Evolutionary conservation across 2,329 filamentous ascomycete species (phyloP), one percentile per base, ranked within the genome.

Genomic region (Xylariaceae sp.): DNA sequence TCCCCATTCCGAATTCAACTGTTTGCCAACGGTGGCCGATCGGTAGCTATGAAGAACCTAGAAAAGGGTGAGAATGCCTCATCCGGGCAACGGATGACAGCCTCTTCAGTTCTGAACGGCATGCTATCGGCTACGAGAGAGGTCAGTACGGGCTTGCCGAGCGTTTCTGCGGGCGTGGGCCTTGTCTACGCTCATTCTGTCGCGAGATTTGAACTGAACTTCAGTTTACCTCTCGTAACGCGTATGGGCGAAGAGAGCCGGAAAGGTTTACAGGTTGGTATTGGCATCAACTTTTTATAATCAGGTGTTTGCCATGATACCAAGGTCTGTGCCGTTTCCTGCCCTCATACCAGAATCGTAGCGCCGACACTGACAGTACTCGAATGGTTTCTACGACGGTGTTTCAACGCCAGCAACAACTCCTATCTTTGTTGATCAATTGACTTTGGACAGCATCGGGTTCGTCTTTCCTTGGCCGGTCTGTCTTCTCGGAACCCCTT

Each of bases 131-230:
- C 92, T 0, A 70, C 96, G 10, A 79, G 78, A 4, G 88, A 93
- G 62, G 76, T 97, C 13, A 78, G 81, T 17, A 88, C 86, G 56
- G 91, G 90, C 3, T 74, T 92, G 34, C 94, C 94, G 0, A 97
- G 90, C 72, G 79, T 92, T 39, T 88, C 93, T 1, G 93, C 91
- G 1, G 94, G 94, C 30, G 76, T 97, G 10, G 94, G 94, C 0
- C 77, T 99, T 18, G 92, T 99, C 1, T 99, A 99, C 72, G 94
- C 92, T 2, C 93, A 97, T 70, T 92, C 92, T 0, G 88, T 93
- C 17, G 94, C 94, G 9, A 80, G 94, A 58, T 97, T 99, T 65
- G 94, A 99, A 78, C 79, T 99, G 66, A 99, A 99, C 75, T 96
- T 99, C 73, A 92, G 89, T 68, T 74, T 99, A 66, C 94, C 94